These are phyloP conservation scores for Colletotrichum higginsianum DNA, from an alignment of 2,329 filamentous ascomycete genomes.

Conservation along the genomic window DNA sequence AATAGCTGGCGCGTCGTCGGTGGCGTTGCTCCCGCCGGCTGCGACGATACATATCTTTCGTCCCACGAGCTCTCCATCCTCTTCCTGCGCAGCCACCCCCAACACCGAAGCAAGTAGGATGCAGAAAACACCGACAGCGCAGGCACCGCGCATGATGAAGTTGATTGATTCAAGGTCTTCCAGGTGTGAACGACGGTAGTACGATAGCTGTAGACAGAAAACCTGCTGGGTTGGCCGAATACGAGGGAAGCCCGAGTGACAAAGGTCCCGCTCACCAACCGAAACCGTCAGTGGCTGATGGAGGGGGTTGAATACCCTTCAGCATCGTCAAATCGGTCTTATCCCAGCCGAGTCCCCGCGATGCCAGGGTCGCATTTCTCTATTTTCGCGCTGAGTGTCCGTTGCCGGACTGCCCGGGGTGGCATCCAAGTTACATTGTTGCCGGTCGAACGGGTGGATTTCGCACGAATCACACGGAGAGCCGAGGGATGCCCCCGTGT, in stretches of 20 bases:
- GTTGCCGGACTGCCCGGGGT: background rate
- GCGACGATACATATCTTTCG: constrained; percentile 48
- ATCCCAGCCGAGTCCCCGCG: constrained; percentile 15
- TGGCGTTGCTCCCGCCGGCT: constrained; percentile 44
- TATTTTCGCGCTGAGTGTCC: background rate
- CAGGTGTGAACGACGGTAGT: background rate
- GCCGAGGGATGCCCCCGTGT: background rate
- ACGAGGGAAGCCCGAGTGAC: background rate
- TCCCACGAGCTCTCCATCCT: background rate
- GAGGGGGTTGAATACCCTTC: constrained; percentile 16
- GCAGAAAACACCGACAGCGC: background rate
- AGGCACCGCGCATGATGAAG: background rate
- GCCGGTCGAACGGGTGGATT: background rate
- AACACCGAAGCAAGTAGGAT: background rate
- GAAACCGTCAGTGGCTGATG: background rate
- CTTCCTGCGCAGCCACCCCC: no score
- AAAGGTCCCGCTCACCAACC: background rate
- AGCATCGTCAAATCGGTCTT: constrained; percentile 33
- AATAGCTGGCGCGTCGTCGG: constrained; percentile 51
- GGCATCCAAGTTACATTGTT: constrained; percentile 5
- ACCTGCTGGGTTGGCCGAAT: background rate
- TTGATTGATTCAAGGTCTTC: background rate
- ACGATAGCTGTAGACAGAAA: background rate
- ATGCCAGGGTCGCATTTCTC: background rate
- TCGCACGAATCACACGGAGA: constrained; percentile 28